Evolutionary conservation across 2,329 filamentous ascomycete genomes (phyloP), one percentile per base, ranked within the genome.

Genomic region (Xylariaceae sp.): DNA sequence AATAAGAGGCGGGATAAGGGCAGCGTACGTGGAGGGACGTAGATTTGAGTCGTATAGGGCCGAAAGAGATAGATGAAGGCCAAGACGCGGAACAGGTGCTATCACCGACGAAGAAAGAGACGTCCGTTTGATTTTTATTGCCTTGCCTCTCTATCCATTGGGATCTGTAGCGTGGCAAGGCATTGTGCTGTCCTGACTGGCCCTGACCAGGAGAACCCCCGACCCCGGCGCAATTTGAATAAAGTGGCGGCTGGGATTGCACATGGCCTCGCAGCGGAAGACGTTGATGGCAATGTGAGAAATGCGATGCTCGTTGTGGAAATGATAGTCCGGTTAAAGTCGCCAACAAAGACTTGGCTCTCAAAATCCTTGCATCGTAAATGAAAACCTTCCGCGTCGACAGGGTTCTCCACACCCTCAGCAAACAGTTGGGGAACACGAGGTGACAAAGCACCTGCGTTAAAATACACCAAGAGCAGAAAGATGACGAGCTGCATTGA

Each of bases 311-410:
- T 36, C 18, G 36, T 41, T 41, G 19, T 35, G 39, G 39, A 48
- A 43, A 34, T 47, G 36, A 34, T 44, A 40, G 19, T 33, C 44
- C 47, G 44, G 44, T 19, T 47, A 47, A 50, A 46, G 38, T 45
- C 34, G 18, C 15, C n/a, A 31, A 42, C 44, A 44, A 41, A 38
- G 16, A 23, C 19, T 34, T 45, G 31, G 38, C 30, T 31, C 35
- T 34, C 28, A 34, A 36, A 13, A 40, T 37, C 23, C 44, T 24
- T 44, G 44, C 35, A 26, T 32, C 3, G 29, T 32, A 28, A 41
- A 36, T 39, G 36, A 46, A 24, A 35, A 19, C 27, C 34, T 40
- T 35, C 17, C 34, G 23, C 33, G 30, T 16, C 15, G 23, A 31
- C 38, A 29, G 29, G 32, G 6, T 24, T 29, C 41, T 36, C 46